A percentile compares a stretch with the other conserved stretches of the same genome.
Conservation (phyloP, 345 rosid genomes). For the Camelina sativa region DNA sequence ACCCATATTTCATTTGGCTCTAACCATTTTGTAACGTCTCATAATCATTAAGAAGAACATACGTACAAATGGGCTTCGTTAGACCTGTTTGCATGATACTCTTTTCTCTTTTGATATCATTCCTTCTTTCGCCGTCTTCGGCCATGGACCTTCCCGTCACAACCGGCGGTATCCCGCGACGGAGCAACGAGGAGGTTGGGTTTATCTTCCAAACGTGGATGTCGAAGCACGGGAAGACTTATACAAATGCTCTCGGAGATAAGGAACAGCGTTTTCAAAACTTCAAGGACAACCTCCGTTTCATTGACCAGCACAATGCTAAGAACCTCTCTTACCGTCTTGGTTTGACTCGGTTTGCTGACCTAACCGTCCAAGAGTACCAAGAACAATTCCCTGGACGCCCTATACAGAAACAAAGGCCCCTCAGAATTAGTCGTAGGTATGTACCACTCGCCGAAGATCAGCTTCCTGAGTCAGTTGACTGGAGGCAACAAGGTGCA, state of each 20-base stretch:
- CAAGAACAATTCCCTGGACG: constrained; percentile 53
- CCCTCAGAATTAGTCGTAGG: constrained; percentile 47
- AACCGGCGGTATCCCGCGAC: constrained; percentile 47
- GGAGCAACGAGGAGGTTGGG: constrained; percentile 63
- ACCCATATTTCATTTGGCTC: neutral
- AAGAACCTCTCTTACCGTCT: constrained; percentile 58
- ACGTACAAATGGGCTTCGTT: constrained; percentile 40
- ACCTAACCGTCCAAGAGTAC: constrained; percentile 88
- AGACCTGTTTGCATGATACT: constrained; percentile 43
- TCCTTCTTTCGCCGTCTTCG: constrained; percentile 49
- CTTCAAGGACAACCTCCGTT: constrained; percentile 77
- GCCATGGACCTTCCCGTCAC: constrained; percentile 66
- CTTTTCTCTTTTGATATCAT: constrained; percentile 41
- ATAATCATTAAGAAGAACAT: constrained; percentile 1
- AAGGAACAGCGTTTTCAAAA: constrained; percentile 67
- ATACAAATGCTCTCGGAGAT: constrained; percentile 65
- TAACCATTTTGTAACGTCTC: neutral
- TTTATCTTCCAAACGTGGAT: constrained; percentile 71
- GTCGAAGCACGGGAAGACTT: constrained; percentile 61
- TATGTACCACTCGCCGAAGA: constrained; percentile 58
- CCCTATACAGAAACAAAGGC: constrained; percentile 40
- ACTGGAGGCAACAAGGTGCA: constrained; percentile 84
- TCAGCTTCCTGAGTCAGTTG: constrained; percentile 63
- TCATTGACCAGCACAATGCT: constrained; percentile 77
- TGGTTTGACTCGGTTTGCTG: constrained; percentile 85